Conservation (phyloP, 495 filamentous ascomycete genomes). For the Penicillium atrosanguineum region DNA sequence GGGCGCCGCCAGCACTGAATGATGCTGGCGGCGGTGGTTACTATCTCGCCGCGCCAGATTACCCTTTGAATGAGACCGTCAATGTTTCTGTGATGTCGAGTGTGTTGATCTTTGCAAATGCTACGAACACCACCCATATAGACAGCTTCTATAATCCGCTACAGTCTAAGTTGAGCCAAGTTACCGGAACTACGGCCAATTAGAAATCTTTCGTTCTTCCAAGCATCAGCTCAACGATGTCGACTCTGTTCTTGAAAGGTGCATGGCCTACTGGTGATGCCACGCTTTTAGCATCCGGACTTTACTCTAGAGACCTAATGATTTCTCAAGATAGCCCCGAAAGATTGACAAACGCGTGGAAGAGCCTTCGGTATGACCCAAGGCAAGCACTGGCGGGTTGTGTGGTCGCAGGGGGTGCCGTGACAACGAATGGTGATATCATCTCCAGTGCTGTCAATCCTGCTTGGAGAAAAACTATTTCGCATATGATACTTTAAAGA, state of each 20-base stretch:
- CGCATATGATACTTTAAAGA: too few species aligned
- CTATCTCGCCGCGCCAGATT: slow-evolving; percentile 31
- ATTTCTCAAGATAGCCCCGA: slow-evolving; percentile 19
- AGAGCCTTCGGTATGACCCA: too few species aligned
- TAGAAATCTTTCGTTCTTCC: slow-evolving; percentile 17
- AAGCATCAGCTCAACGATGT: slow-evolving; percentile 16
- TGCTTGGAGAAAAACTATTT: slow-evolving; percentile 36
- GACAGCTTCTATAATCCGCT: slow-evolving; percentile 19
- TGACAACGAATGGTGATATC: slow-evolving; percentile 23
- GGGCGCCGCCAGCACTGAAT: slow-evolving; percentile 23
- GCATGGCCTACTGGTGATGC: slow-evolving; percentile 24
- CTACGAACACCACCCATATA: slow-evolving; percentile 23
- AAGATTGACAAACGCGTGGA: slow-evolving; percentile 23
- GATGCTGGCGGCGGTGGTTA: slow-evolving; percentile 37
- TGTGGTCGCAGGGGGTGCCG: slow-evolving; percentile 33
- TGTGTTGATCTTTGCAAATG: slow-evolving; percentile 16
- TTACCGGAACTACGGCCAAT: slow-evolving; percentile 13
- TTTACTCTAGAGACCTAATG: slow-evolving; percentile 33
- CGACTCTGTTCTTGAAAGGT: slow-evolving; percentile 15
- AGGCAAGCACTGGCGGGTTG: slow-evolving; percentile 16
- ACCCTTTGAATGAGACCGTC: slow-evolving; percentile 10
- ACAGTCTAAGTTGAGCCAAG: slow-evolving; percentile 11
- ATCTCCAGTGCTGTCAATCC: slow-evolving; percentile 37
- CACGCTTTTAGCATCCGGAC: too few species aligned
- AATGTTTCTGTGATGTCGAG: slow-evolving; percentile 1